phyloP scores from a whole-genome alignment of 352 stramenopile species.

The Phytophthora meadii region DNA sequence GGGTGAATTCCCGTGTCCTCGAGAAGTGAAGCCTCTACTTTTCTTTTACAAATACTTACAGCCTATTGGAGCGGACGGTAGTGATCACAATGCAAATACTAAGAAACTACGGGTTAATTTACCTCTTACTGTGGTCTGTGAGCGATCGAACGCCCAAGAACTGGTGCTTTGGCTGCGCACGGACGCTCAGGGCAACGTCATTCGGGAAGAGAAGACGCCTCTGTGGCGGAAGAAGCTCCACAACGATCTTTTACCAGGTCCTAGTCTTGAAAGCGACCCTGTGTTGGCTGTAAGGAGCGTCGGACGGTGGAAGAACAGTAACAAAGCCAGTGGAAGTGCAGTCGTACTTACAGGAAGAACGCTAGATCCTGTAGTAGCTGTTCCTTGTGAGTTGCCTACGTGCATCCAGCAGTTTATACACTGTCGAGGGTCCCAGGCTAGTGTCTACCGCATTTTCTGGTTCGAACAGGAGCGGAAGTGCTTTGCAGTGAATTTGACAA shows the following conservation, averaged over 20 bases:
- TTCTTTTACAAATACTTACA: conserved; percentile 90
- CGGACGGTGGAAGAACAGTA: conserved; percentile 58
- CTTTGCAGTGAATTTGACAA: conserved; percentile 79
- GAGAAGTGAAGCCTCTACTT: conserved; percentile 57
- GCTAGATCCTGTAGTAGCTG: conserved; percentile 65
- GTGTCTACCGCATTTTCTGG: conserved; percentile 79
- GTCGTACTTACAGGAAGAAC: conserved; percentile 64
- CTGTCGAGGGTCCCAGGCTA: conserved; percentile 70
- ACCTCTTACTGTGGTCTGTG: conserved; percentile 67
- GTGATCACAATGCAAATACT: conserved; percentile 1
- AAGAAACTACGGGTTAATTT: conserved; percentile 63
- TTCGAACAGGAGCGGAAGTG: conserved; percentile 55
- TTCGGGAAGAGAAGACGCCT: conserved; percentile 52
- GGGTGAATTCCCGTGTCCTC: conserved; percentile 28
- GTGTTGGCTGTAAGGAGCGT: conserved; percentile 72
- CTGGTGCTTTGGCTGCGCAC: conserved; percentile 67
- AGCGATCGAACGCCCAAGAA: conserved; percentile 60
- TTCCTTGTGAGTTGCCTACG: conserved; percentile 62
- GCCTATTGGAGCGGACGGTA: conserved; percentile 39
- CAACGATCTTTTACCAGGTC: conserved; percentile 38
- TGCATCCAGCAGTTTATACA: conserved; percentile 77
- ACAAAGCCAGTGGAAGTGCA: conserved; percentile 47
- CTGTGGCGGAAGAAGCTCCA: conserved; percentile 72
- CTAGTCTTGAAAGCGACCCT: conserved; percentile 25
- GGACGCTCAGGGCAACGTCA: conserved; percentile 51